Evolutionary conservation across 345 rosid species (phyloP), one percentile per base, ranked within the genome.

Genomic region (Brassica juncea): DNA sequence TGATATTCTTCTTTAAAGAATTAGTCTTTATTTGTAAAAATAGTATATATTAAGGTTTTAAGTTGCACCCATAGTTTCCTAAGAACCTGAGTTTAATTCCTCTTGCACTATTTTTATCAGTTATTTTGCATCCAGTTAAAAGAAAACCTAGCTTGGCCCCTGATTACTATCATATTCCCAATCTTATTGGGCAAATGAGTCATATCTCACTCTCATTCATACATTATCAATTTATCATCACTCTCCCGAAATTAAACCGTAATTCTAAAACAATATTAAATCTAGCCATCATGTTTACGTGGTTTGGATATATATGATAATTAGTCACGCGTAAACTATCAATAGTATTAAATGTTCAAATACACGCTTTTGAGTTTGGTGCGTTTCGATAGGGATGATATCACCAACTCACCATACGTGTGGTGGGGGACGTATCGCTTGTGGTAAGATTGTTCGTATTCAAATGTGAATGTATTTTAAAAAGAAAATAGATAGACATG

Each of bases 351-450:
- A 61, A 61, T 8, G 2, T 12, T 59, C 57, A 19, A 25, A 23
- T 27, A 42, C 76, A 42, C 76, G 76, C 44, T 72, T 72, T 42
- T 61, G 28, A 42, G 25, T 42, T 72, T 61, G 59, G 76, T 73
- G 70, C 61, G 61, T 28, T 73, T 44, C 61, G 6, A 62, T 30
- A 32, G 31, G 21, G 69, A 61, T 61, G 76, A 61, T 73, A 62
- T 27, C 69, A 73, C 44, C 42, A 30, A 39, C 28, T 72, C 57
- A 59, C 27, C 62, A 16, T 2, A 37, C 66, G 54, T 39, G 75
- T 71, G 9, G 34, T 60, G 32, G 64, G 57, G 55, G 66, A 57
- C 65, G 65, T 21, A 39, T 11, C n/a, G 52, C 49, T 32, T 32
- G 14, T n/a, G 28, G 15, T 72, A 42, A 58, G 39, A 59, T 59